Base-by-base conservation (phyloP, 306 rosid species). In the Begonia loranthoides region DNA sequence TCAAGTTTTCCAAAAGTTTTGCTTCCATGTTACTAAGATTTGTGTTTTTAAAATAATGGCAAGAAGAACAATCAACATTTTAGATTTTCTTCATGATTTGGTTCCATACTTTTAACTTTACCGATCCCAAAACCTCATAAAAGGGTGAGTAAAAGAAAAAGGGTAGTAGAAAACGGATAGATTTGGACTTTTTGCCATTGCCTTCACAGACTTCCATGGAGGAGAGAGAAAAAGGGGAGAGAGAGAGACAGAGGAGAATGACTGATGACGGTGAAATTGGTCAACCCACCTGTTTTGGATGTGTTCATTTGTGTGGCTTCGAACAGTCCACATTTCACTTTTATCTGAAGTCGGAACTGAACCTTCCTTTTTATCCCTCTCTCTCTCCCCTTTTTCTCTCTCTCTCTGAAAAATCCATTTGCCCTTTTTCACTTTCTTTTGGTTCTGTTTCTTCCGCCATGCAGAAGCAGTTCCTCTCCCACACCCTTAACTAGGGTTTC, bases 201-300 rank as follows among this genome's bases (percentile, higher is more conserved):
- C 43, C 55, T 34, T 50, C 64, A 59, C 63, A 68, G 64, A 58
- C 52, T 61, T 60, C 39, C 48, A 44, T 59, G 52, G 47, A 34
- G 48, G 60, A 50, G 64, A 16, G 33, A 19, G 54, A 50, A 12
- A 12, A 9, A 6, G 12, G 51, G 17, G 21, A 44, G 50, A 17
- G 50, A 28, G 21, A 45, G 45, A 45, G 52, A 78, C 74, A 90
- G 22, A 0, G 3, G 22, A 19, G 0, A 4, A 19, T 19, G 22
- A 19, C 22, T 19, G 22, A 19, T 19, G 22, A 19, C n/a, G 22
- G 22, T 19, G 22, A 19, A 19, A 19, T 19, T 19, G 6, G 99
- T 90, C 99, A 90, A 90, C 99, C 84, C 9, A 38, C 49, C 78
- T 83, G 70, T 76, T 90, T 86, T 86, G 99, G 88, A 71, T 67